Evolutionary conservation across 805 yeast genomes (phyloP).

Genomic region (Yarrowia sp.): DNA sequence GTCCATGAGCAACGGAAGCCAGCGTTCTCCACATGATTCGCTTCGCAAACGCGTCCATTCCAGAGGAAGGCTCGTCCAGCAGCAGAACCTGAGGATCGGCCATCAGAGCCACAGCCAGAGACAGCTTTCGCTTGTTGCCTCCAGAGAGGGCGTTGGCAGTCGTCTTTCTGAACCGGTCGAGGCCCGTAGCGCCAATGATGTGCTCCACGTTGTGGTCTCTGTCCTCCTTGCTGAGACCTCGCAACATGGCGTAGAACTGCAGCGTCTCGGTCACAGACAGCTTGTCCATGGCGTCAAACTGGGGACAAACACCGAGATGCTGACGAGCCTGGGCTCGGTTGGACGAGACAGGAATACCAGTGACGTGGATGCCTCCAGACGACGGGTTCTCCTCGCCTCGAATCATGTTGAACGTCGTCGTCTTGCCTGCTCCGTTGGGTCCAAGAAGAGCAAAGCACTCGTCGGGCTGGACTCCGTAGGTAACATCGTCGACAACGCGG

Average conservation of each 20-base stretch:
- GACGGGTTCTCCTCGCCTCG: slow-evolving; percentile 40
- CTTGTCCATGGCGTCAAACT: slow-evolving; percentile 42
- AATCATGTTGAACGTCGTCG: slow-evolving; percentile 41
- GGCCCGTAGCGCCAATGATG: slow-evolving; percentile 40
- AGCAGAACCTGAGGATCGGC: slow-evolving; percentile 41
- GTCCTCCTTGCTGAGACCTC: slow-evolving; percentile 34
- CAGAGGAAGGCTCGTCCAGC: slow-evolving; percentile 43
- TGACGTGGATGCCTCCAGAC: slow-evolving; percentile 37
- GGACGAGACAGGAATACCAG: slow-evolving; percentile 34
- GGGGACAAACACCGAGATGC: slow-evolving; percentile 42
- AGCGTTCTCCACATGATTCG: slow-evolving; percentile 42
- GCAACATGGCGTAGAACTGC: slow-evolving; percentile 38
- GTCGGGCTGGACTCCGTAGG: slow-evolving; percentile 38
- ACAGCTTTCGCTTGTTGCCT: slow-evolving; percentile 41
- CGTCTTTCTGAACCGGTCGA: slow-evolving; percentile 37
- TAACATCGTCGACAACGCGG: slow-evolving; percentile 39
- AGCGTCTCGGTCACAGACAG: slow-evolving; percentile 39
- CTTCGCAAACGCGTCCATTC: slow-evolving; percentile 43
- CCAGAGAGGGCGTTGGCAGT: slow-evolving; percentile 40
- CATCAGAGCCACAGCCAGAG: slow-evolving; percentile 40
- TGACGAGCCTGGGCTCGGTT: slow-evolving; percentile 38
- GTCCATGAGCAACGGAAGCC: slow-evolving; percentile 37
- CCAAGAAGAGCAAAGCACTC: slow-evolving; percentile 42
- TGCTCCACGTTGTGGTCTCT: slow-evolving; percentile 36
- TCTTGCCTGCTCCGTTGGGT: slow-evolving; percentile 43